phyloP scores from a whole-genome alignment of 257 asterid genomes.

The Solanum gandarillasii region DNA sequence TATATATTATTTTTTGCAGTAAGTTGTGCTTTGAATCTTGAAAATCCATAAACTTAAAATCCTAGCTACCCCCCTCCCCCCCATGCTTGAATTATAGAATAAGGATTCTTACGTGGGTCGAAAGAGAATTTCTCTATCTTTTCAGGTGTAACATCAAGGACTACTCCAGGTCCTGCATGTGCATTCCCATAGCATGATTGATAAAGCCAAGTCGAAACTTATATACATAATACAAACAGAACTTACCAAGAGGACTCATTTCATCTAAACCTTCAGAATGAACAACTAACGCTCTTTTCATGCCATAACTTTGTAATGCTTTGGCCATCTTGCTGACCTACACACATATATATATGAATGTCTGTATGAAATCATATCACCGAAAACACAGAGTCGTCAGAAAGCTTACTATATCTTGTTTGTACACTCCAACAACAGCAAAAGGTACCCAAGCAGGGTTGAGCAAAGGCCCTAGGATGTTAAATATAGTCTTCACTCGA shows the following conservation, averaged over 20 bases:
- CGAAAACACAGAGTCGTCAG: not conserved
- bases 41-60: not conserved
- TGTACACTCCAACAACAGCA: constrained; percentile 66
- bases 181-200: not conserved
- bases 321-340: constrained; percentile 63
- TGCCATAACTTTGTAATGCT: constrained; percentile 60
- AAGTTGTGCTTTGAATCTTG: too few species aligned
- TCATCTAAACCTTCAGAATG: constrained; percentile 74
- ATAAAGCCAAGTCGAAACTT: not conserved
- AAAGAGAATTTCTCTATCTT: constrained; percentile 53
- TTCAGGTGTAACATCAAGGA: constrained; percentile 52
- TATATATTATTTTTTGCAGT: not conserved
- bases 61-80: not conserved
- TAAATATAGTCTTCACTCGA: constrained; percentile 57
- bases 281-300: constrained; percentile 62
- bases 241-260: constrained; percentile 76
- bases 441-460: constrained; percentile 62
- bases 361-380: not conserved
- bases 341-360: not conserved
- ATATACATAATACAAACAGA: not conserved
- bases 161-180: constrained; percentile 46
- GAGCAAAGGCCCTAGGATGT: constrained; percentile 53
- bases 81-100: not conserved
- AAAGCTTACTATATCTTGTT: constrained; percentile 39
- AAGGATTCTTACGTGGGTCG: constrained; percentile 44